phyloP scores from a whole-genome alignment of 179 eudicot species.

The Spergularia azorica region DNA sequence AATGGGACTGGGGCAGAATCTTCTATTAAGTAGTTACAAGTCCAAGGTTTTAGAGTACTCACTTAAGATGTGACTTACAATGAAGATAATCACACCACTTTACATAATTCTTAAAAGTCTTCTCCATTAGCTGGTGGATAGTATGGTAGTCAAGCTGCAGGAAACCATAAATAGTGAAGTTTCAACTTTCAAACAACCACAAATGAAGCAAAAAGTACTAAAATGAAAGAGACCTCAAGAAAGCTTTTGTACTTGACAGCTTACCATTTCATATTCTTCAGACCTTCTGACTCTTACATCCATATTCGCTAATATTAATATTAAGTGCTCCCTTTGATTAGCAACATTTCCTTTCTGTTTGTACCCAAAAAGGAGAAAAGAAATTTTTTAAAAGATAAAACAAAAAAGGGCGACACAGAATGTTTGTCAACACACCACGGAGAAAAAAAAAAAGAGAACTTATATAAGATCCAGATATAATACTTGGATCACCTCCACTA shows the following conservation, averaged over 20 bases:
- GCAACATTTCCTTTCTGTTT: constrained; percentile 96
- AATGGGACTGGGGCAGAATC: neutral
- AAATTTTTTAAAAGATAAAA: neutral
- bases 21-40: neutral
- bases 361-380: constrained; percentile 7
- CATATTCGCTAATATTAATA: constrained; percentile 91
- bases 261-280: constrained; percentile 61
- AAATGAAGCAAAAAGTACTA: constrained; percentile 14
- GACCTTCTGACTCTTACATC: constrained; percentile 61
- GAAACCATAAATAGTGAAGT: constrained; percentile 10
- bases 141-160: constrained; percentile 72
- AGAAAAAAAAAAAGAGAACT: neutral
- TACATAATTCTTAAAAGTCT: constrained; percentile 69
- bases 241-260: constrained; percentile 5
- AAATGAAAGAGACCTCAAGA: neutral
- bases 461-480: too few relatives aligned
- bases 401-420: constrained; percentile 4
- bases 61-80: constrained; percentile 60
- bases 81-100: constrained; percentile 93
- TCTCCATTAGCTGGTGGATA: constrained; percentile 62
- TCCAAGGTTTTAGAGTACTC: constrained; percentile 34
- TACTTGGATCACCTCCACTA: neutral
- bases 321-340: constrained; percentile 96
- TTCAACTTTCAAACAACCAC: constrained; percentile 3
- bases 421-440: neutral